Evolutionary conservation across 2,329 filamentous ascomycete genomes (phyloP), one percentile per base, ranked within the genome.

Genomic region (Ceratocystis lukuohia): DNA sequence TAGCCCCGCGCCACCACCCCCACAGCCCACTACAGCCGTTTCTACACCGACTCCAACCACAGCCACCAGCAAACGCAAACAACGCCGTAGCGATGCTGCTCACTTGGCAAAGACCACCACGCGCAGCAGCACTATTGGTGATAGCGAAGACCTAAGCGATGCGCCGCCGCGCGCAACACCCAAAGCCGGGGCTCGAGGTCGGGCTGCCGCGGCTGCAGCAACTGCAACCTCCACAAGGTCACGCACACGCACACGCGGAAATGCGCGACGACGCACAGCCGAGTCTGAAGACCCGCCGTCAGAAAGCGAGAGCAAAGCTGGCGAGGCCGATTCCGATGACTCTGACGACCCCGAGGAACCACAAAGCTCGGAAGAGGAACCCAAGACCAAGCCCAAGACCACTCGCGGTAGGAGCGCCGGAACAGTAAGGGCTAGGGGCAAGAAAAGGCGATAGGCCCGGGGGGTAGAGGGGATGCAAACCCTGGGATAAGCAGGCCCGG

Each of bases 131-230:
- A 82, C 80, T 5, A 76, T 82, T n/a, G 80, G 80, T 2, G 80
- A 82, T 66, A 80, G 80, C 0, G 80, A 82, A 69, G 77, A 77
- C 50, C 76, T 78, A 57, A 79, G 76, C n/a, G 75, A 76, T 45
- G 72, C 72, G 28, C 73, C 75, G 65, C 77, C 76, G 63, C 77
- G 76, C 65, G 71, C 75, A 66, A 69, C 74, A 68, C 75, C 63
- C 15, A 68, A 56, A 20, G 12, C 56, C 7, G 30, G 66, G 28
- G 12, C 41, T 20, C 48, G 48, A 4, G 64, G 64, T 12, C 64
- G 64, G 12, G 50, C 50, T 20, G 44, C 50, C 2, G 64, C 64
- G 5, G 41, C 22, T 5, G 61, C 61, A 15, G 66, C 37, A 25
- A 44, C 17, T 7, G 53, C 20, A 28, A 65, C 57, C 63, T 44